Percentiles rank a stretch among this genome's conserved stretches.
phyloP scores from a whole-genome alignment of 495 filamentous ascomycete species.

The Lepidopterella palustris region DNA sequence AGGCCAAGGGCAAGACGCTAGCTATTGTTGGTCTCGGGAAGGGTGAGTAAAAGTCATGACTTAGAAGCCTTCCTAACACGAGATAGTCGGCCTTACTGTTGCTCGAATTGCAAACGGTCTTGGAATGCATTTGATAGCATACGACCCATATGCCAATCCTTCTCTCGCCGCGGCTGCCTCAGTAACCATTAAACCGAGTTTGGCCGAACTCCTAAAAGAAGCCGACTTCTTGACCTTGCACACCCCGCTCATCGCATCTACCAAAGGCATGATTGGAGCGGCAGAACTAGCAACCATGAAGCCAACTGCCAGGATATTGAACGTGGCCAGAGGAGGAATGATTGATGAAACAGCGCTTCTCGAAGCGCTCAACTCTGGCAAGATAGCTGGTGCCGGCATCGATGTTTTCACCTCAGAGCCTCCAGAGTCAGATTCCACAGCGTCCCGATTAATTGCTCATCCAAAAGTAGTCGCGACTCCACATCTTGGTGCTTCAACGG shows the following conservation, averaged over 20 bases:
- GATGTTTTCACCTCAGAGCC: constrained; percentile 73
- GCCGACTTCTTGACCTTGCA: constrained; percentile 71
- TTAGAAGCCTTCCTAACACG: constrained; percentile 7
- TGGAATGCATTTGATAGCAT: constrained; percentile 59
- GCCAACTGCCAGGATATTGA: constrained; percentile 55
- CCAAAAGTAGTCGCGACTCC: constrained; percentile 62
- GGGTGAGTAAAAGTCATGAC: constrained; percentile 38
- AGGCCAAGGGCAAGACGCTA: constrained; percentile 63
- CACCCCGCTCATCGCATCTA: constrained; percentile 65
- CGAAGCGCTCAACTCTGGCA: constrained; percentile 56
- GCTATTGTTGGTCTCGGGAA: constrained; percentile 66
- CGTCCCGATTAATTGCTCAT: constrained; percentile 52
- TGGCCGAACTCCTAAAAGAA: constrained; percentile 50
- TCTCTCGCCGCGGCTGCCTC: constrained; percentile 52
- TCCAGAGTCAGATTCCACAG: constrained; percentile 45
- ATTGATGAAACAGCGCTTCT: constrained; percentile 66
- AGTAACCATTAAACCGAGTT: constrained; percentile 47
- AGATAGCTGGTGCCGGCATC: constrained; percentile 63
- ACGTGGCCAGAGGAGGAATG: constrained; percentile 68
- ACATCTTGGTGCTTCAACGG: constrained; percentile 64
- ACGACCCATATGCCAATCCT: constrained; percentile 61
- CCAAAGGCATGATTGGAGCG: constrained; percentile 57
- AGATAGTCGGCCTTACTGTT: constrained; percentile 60
- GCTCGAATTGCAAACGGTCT: constrained; percentile 61
- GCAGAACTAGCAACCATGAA: constrained; percentile 63